Base-by-base conservation (phyloP, 2,329 filamentous ascomycete species). In the Chaetothyriales sp. region DNA sequence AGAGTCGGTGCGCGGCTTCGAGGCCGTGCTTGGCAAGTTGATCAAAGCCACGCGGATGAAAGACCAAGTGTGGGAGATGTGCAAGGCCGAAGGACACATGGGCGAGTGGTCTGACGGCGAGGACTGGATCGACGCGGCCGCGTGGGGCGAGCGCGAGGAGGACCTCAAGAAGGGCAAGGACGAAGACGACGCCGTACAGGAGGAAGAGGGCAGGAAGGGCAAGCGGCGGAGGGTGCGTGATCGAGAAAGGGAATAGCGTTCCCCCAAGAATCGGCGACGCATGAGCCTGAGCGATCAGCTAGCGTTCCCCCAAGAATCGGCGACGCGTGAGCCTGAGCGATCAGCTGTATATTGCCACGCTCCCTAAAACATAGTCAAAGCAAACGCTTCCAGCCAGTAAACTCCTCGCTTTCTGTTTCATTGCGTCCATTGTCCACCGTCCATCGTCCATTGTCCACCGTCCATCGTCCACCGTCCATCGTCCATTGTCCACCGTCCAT, bases 21-120 rank as follows among this genome's bases (percentile, higher is more conserved):
- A 76, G 44, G 70, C 73, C 40, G 71, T 83, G 57, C 72, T 78
- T 46, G 68, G 72, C 4, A 77, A 75, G n/a, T 64, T 83, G 47
- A 67, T 78, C 51, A 71, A 74, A 52, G 77, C 78, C n/a, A 75
- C 78, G 56, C 73, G 77, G 45, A 74, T 81, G 73, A 70, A 80
- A 52, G 72, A 76, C 44, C 71, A 77, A 37, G 77, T 83, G 1
- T 75, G 75, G 59, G 73, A 77, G 55, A 80, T 76, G 73, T 76
- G 74, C 61, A 81, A 79, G 61, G 77, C 80, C 0, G 80, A 82
- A 61, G 80, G 70, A 5, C 80, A 83, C 63, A 66, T 81, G 15
- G 78, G 78, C 4, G 80, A 83, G 62, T 76, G 82, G 77, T 81
- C 77, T 50, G 80, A 83, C 60, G 80, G 80, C 1, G 80, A 83